Conservation (phyloP, 768 basidiomycete species). For the Russula virescens region DNA sequence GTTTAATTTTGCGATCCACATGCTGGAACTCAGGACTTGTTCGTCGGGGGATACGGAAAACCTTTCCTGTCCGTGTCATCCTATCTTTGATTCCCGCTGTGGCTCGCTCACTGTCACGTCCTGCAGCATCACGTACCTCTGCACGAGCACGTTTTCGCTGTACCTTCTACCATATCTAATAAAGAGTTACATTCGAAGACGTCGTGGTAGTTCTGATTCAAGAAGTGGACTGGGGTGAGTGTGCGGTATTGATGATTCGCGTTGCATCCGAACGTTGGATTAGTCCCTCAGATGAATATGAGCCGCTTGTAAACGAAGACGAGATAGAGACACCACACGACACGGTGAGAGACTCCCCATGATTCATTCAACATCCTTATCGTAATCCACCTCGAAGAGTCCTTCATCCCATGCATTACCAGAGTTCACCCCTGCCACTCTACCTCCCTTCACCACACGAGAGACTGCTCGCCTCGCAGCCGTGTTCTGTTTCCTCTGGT, state of each 20-base stretch:
- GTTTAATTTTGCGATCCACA: constrained; percentile 1
- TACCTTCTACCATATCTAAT: constrained; percentile 66
- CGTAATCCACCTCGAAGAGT: not conserved
- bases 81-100: not conserved
- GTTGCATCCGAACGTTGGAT: not conserved
- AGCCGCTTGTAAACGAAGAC: constrained; percentile 29
- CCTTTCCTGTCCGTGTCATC: constrained; percentile 69
- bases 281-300: constrained; percentile 27
- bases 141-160: constrained; percentile 80
- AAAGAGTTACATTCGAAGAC: constrained; percentile 30
- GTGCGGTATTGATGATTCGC: not conserved
- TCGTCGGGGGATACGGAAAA: constrained; percentile 73
- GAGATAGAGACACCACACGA: constrained; percentile 3
- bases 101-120: constrained; percentile 4
- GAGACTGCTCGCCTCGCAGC: constrained; percentile 79
- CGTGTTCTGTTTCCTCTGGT: constrained; percentile 86
- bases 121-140: constrained; percentile 78
- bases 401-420: constrained; percentile 1
- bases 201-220: not conserved
- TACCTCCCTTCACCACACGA: constrained; percentile 45
- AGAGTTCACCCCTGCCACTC: constrained; percentile 4
- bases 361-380: not conserved
- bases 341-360: constrained; percentile 12
- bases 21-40: constrained; percentile 35
- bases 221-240: constrained; percentile 2